These are phyloP conservation scores for Helotiales sp. DNA, from an alignment of 2,329 filamentous ascomycete genomes.

Conservation along the genomic window DNA sequence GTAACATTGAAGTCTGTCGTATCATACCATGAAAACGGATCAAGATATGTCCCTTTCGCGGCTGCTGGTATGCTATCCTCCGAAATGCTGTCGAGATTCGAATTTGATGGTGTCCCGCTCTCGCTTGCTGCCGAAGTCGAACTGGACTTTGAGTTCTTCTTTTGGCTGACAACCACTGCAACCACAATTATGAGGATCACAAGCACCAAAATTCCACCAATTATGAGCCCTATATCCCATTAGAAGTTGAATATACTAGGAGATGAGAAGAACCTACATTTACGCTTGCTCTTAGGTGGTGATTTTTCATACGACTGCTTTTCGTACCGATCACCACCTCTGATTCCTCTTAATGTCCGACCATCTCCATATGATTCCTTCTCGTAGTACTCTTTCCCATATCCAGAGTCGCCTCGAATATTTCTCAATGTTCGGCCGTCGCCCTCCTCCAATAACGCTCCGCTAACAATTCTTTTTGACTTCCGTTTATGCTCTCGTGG, in stretches of 20 bases:
- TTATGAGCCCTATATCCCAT: neutral
- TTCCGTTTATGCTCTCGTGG: slow-evolving; percentile 30
- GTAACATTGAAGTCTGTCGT: slow-evolving; percentile 92
- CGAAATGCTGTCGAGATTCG: slow-evolving; percentile 53
- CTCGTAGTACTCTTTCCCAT: slow-evolving; percentile 35
- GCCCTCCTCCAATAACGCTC: slow-evolving; percentile 69
- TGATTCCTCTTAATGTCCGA: slow-evolving; percentile 52
- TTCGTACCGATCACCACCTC: slow-evolving; percentile 50
- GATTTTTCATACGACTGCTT: slow-evolving; percentile 9
- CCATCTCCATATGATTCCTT: slow-evolving; percentile 50
- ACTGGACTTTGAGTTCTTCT: slow-evolving; percentile 37
- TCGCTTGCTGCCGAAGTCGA: slow-evolving; percentile 15
- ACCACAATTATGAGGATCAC: slow-evolving; percentile 67
- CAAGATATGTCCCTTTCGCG: slow-evolving; percentile 74
- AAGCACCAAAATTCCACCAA: slow-evolving; percentile 50
- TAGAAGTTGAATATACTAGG: neutral
- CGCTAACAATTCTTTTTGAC: slow-evolving; percentile 66
- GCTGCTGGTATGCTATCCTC: slow-evolving; percentile 50
- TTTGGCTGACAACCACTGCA: slow-evolving; percentile 66
- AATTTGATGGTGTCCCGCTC: slow-evolving; percentile 36
- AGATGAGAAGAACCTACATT: slow-evolving; percentile 48
- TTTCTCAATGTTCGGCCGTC: slow-evolving; percentile 51
- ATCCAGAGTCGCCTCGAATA: slow-evolving; percentile 46
- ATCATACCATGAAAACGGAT: slow-evolving; percentile 90
- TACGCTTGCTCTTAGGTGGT: slow-evolving; percentile 54